phyloP scores from a whole-genome alignment of 352 stramenopile species.

The Phytophthora pinifolia region DNA sequence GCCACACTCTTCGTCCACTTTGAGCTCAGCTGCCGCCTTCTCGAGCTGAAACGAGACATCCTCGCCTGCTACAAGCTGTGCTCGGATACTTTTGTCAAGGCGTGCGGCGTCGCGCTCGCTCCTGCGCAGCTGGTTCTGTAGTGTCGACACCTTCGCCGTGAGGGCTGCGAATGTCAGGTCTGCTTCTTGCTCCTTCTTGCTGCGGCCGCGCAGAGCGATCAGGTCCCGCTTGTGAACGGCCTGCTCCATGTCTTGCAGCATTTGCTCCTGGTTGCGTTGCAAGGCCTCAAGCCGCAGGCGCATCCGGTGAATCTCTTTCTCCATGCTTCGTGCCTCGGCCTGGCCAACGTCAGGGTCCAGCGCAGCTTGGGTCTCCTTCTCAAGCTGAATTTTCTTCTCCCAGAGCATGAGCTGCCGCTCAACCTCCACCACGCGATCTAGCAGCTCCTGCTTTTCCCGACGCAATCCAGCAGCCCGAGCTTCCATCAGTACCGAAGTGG shows the following conservation, averaged over 20 bases:
- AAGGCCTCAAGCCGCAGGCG: constrained; percentile 90
- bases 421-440: constrained; percentile 90
- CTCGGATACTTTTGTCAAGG: constrained; percentile 70
- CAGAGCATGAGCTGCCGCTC: constrained; percentile 94
- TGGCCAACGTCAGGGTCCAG: constrained; percentile 93
- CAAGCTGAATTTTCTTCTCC: constrained; percentile 97
- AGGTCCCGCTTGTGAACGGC: constrained; percentile 93
- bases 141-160: constrained; percentile 81
- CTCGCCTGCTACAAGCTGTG: constrained; percentile 56
- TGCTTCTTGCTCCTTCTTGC: constrained; percentile 65
- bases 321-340: constrained; percentile 90
- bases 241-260: constrained; percentile 94
- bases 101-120: constrained; percentile 59
- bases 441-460: constrained; percentile 81
- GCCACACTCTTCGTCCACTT: constrained; percentile 68
- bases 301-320: constrained; percentile 97
- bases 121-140: constrained; percentile 75
- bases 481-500: constrained; percentile 73
- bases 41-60: constrained; percentile 79
- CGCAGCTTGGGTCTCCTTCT: constrained; percentile 94
- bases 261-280: constrained; percentile 90
- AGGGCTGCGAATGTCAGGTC: constrained; percentile 85
- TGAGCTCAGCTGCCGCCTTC: constrained; percentile 76
- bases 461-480: constrained; percentile 71
- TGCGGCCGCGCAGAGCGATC: constrained; percentile 88